Evolutionary conservation across 23 red algal genomes (phyloP).

Genomic region (Gracilaria gracilis): DNA sequence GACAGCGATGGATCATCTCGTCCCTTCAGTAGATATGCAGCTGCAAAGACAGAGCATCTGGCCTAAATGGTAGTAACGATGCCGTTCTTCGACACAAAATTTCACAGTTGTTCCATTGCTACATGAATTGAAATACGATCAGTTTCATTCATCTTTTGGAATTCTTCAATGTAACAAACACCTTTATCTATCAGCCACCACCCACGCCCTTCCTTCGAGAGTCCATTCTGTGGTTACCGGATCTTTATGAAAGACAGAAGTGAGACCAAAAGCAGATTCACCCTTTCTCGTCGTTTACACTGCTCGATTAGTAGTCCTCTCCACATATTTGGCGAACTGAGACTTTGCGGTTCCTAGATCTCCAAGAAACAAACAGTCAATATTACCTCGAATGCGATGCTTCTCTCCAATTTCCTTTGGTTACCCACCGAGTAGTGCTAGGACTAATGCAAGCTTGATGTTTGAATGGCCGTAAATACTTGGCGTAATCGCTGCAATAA

Average conservation of each 20-base stretch:
- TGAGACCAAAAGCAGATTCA: constrained; percentile 96
- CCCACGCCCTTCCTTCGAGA: constrained; percentile 95
- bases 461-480: constrained; percentile 96
- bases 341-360: constrained; percentile 99
- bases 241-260: constrained; percentile 92
- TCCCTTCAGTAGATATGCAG: constrained; percentile 95
- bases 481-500: constrained; percentile 93
- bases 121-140: constrained; percentile 99
- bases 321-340: constrained; percentile 97
- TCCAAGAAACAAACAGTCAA: constrained; percentile 93
- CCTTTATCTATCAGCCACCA: constrained; percentile 96
- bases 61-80: constrained; percentile 98
- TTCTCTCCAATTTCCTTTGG: constrained; percentile 96
- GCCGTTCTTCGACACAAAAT: constrained; percentile 95
- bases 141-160: constrained; percentile 99
- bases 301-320: constrained; percentile 94
- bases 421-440: constrained; percentile 92
- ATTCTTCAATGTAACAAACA: constrained; percentile 98
- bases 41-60: constrained; percentile 95
- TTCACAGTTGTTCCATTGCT: constrained; percentile 99
- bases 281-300: constrained; percentile 99
- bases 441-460: constrained; percentile 94
- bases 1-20: constrained; percentile 94
- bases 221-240: constrained; percentile 97
- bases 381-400: constrained; percentile 96